These are phyloP conservation scores for Suillus subluteus DNA, from an alignment of 768 basidiomycete genomes.

Conservation along the genomic window DNA sequence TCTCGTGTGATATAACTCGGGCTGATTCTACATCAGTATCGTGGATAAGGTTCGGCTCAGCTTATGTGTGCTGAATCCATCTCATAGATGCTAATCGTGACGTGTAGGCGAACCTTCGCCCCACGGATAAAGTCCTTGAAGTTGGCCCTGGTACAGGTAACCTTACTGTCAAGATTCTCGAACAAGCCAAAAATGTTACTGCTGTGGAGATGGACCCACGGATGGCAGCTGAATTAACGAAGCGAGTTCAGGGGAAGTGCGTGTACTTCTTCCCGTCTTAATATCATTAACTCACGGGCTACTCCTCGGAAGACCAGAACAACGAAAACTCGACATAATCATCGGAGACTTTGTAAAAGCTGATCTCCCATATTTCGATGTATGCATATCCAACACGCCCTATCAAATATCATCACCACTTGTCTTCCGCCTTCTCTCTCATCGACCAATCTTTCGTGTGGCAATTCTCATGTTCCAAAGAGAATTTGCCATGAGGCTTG, in stretches of 20 bases:
- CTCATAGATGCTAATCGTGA: slow-evolving; percentile 9
- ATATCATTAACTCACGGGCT: neutral
- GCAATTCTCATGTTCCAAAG: slow-evolving; percentile 99
- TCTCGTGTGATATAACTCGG: slow-evolving; percentile 23
- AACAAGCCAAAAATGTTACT: slow-evolving; percentile 89
- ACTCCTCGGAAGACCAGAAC: slow-evolving; percentile 72
- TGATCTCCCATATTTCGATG: slow-evolving; percentile 98
- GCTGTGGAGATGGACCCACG: slow-evolving; percentile 98
- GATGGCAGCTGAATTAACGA: slow-evolving; percentile 97
- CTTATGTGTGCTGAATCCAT: neutral
- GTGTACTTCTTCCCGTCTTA: slow-evolving; percentile 37
- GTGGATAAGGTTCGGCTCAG: slow-evolving; percentile 56
- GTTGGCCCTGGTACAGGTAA: slow-evolving; percentile 99
- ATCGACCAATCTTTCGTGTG: slow-evolving; percentile 90
- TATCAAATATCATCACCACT: slow-evolving; percentile 99
- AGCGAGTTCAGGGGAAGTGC: slow-evolving; percentile 97
- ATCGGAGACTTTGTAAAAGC: slow-evolving; percentile 99
- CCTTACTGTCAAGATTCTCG: slow-evolving; percentile 89
- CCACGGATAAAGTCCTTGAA: slow-evolving; percentile 95
- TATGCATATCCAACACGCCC: slow-evolving; percentile 98
- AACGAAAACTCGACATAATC: slow-evolving; percentile 91
- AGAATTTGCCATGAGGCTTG: slow-evolving; percentile 93
- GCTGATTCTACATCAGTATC: slow-evolving; percentile 44
- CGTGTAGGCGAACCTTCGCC: slow-evolving; percentile 81
- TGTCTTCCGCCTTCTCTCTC: slow-evolving; percentile 94